phyloP scores from a whole-genome alignment of 768 basidiomycete genomes.

The Lactarius psammicola region DNA sequence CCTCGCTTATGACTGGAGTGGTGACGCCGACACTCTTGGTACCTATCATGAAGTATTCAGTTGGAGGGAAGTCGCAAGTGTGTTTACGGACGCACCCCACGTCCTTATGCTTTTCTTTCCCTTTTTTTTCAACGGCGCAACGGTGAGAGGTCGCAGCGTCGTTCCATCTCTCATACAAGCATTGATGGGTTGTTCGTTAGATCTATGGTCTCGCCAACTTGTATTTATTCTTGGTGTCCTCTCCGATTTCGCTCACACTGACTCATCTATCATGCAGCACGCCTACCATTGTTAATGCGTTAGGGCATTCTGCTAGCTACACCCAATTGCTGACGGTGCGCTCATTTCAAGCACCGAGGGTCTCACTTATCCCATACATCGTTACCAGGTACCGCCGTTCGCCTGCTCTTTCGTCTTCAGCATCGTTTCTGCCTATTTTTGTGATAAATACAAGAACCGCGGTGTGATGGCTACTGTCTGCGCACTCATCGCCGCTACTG shows the following conservation, averaged over 20 bases:
- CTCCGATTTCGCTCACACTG: background rate
- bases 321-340: conserved; percentile 36
- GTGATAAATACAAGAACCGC: conserved; percentile 27
- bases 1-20: conserved; percentile 36
- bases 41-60: conserved; percentile 47
- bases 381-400: conserved; percentile 35
- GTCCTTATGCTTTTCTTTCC: conserved; percentile 50
- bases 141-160: conserved; percentile 37
- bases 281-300: conserved; percentile 33
- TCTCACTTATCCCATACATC: background rate
- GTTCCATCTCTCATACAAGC: background rate
- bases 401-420: conserved; percentile 33
- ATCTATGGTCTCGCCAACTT: conserved; percentile 33
- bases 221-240: conserved; percentile 22
- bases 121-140: conserved; percentile 55
- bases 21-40: conserved; percentile 41
- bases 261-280: conserved; percentile 27
- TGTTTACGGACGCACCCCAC: conserved; percentile 50
- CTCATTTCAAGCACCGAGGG: background rate
- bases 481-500: conserved; percentile 22
- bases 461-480: conserved; percentile 23
- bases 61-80: conserved; percentile 53
- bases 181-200: conserved; percentile 11
- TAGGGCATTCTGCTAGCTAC: conserved; percentile 34
- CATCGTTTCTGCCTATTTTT: conserved; percentile 25